These are phyloP conservation scores for Aspergillus incahuasiensis DNA, from an alignment of 495 filamentous ascomycete species.

Conservation along the genomic window DNA sequence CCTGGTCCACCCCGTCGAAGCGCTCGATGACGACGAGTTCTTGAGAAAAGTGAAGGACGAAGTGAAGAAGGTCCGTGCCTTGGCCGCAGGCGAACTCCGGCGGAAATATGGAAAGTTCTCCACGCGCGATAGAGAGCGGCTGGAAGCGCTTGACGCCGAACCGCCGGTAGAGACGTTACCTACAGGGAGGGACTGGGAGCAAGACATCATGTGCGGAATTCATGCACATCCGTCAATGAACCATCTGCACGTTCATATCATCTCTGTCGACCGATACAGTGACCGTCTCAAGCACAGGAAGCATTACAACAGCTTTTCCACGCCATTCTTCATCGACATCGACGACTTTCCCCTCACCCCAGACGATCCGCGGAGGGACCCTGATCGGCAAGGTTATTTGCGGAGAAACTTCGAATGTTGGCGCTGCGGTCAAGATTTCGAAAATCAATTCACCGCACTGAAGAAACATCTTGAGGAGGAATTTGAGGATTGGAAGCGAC, in stretches of 20 bases:
- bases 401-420: conserved; percentile 68
- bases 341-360: conserved; percentile 70
- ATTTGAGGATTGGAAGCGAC: conserved; percentile 73
- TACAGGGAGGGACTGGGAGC: conserved; percentile 68
- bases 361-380: conserved; percentile 56
- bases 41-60: conserved; percentile 59
- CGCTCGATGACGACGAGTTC: conserved; percentile 68
- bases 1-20: conserved; percentile 69
- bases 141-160: conserved; percentile 48
- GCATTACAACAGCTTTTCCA: conserved; percentile 91
- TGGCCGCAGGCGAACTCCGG: conserved; percentile 74
- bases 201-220: conserved; percentile 71
- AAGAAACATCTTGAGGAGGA: conserved; percentile 79
- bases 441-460: conserved; percentile 63
- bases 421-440: conserved; percentile 75
- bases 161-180: conserved; percentile 52
- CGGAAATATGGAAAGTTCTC: conserved; percentile 64
- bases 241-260: conserved; percentile 86
- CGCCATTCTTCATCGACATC: conserved; percentile 78
- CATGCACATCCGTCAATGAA: conserved; percentile 90
- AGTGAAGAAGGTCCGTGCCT: conserved; percentile 51
- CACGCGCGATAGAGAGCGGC: conserved; percentile 51
- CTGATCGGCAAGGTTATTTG: conserved; percentile 52
- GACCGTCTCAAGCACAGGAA: conserved; percentile 70
- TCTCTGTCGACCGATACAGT: conserved; percentile 68